A percentile compares a stretch with the other conserved stretches of the same genome.
phyloP scores from a whole-genome alignment of 768 basidiomycete genomes.

The Cytidiella melzeri region DNA sequence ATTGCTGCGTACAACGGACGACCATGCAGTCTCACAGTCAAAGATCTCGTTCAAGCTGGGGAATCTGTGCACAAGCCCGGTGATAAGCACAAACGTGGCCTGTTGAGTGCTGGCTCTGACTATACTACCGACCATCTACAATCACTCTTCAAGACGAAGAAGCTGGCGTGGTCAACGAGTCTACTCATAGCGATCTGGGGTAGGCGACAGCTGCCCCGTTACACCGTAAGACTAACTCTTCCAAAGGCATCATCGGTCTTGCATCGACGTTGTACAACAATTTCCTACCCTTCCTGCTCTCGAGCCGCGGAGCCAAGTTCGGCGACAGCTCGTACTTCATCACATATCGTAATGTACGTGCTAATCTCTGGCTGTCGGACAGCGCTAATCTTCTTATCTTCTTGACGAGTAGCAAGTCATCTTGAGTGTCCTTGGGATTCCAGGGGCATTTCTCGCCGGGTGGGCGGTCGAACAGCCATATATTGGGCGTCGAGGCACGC shows the following conservation, averaged over 20 bases:
- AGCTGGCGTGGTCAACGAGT: slow-evolving; percentile 60
- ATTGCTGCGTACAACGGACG: slow-evolving; percentile 47
- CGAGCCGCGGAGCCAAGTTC: slow-evolving; percentile 29
- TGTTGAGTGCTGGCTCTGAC: slow-evolving; percentile 36
- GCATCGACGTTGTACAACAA: slow-evolving; percentile 32
- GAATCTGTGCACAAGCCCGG: slow-evolving; percentile 11
- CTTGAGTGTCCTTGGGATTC: slow-evolving; percentile 59
- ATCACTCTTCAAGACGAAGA: slow-evolving; percentile 55
- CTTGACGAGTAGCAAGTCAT: slow-evolving; percentile 70
- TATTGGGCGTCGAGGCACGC: slow-evolving; percentile 61
- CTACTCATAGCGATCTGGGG: slow-evolving; percentile 44
- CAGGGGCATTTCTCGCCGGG: slow-evolving; percentile 67
- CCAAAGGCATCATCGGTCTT: slow-evolving; percentile 28
- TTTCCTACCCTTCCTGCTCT: slow-evolving; percentile 31
- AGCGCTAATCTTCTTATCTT: too few relatives aligned
- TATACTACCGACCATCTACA: slow-evolving; percentile 42
- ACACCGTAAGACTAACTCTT: neutral
- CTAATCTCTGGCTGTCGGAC: too few relatives aligned
- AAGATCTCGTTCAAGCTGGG: slow-evolving; percentile 35
- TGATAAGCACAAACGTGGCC: slow-evolving; percentile 11
- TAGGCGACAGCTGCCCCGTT: slow-evolving; percentile 23
- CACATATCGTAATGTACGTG: slow-evolving; percentile 31
- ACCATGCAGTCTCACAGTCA: slow-evolving; percentile 35
- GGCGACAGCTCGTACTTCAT: slow-evolving; percentile 30
- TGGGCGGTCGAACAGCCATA: slow-evolving; percentile 61